These are phyloP conservation scores for Penicillium coffeae DNA, from an alignment of 495 filamentous ascomycete species.

Conservation along the genomic window DNA sequence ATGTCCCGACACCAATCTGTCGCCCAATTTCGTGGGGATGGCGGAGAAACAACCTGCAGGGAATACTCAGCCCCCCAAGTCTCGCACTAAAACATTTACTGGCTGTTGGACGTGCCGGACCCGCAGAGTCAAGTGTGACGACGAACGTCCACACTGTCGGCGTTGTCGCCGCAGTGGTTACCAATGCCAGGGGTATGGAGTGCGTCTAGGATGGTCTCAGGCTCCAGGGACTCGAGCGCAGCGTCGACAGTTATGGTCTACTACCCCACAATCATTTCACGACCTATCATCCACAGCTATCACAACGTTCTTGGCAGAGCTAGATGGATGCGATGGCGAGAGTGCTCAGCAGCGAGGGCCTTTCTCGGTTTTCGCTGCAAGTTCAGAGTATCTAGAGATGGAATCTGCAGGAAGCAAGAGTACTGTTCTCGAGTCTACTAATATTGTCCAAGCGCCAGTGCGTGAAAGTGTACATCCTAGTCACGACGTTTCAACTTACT, in stretches of 20 bases:
- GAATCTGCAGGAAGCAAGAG: no score
- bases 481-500: no score
- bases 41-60: conserved; percentile 7
- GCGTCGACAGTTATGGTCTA: conserved; percentile 14
- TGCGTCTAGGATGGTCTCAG: conserved; percentile 22
- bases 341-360: conserved; percentile 18
- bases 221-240: conserved; percentile 16
- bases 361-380: conserved; percentile 20
- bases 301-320: conserved; percentile 15
- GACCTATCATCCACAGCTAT: conserved; percentile 18
- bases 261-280: conserved; percentile 1
- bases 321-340: conserved; percentile 17
- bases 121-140: conserved; percentile 34
- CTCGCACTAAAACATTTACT: conserved; percentile 25
- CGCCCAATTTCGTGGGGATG: conserved; percentile 15
- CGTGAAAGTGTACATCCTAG: no score
- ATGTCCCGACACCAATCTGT: conserved; percentile 4
- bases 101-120: conserved; percentile 31
- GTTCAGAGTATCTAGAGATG: background rate
- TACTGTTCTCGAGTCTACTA: background rate
- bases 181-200: conserved; percentile 39
- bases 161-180: conserved; percentile 36
- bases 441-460: no score
- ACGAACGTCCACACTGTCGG: conserved; percentile 34
- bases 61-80: conserved; percentile 15